A percentile compares a stretch with the other conserved stretches of the same genome.
phyloP scores from a whole-genome alignment of 768 basidiomycete species.

The Rhodotorula babjevae region DNA sequence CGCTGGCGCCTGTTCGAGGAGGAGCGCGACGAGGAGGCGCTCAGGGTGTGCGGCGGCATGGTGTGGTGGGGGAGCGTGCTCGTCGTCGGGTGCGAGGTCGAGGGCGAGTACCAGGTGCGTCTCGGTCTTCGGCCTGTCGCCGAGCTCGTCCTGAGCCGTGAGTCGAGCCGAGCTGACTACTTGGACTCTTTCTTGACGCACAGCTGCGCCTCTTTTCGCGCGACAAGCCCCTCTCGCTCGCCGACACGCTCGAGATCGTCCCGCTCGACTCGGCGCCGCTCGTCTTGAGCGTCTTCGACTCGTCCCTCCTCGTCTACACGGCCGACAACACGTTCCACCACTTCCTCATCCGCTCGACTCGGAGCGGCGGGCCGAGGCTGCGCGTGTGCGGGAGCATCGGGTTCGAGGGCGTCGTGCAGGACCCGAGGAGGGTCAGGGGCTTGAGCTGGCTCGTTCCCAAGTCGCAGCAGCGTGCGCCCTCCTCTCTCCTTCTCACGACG shows the following conservation, averaged over 20 bases:
- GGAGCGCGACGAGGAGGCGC: conserved; percentile 76
- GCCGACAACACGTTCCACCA: conserved; percentile 89
- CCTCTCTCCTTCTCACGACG: not conserved
- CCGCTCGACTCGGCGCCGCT: conserved; percentile 69
- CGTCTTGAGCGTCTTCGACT: conserved; percentile 86
- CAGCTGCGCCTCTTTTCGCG: conserved; percentile 92
- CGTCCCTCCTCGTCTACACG: conserved; percentile 88
- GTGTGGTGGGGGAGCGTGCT: conserved; percentile 96
- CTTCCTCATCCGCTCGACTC: conserved; percentile 79
- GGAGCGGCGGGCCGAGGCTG: conserved; percentile 60
- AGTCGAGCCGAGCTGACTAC: conserved; percentile 14
- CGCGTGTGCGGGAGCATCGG: conserved; percentile 91
- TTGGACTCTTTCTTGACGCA: not conserved
- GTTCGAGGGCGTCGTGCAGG: conserved; percentile 81
- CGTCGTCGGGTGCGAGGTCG: conserved; percentile 74
- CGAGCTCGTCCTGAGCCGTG: not conserved
- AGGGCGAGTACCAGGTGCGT: conserved; percentile 69
- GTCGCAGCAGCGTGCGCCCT: conserved; percentile 76
- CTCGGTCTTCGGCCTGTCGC: conserved; percentile 36
- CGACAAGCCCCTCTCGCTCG: conserved; percentile 76
- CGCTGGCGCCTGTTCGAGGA: conserved; percentile 87
- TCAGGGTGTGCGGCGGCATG: conserved; percentile 81
- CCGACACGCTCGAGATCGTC: conserved; percentile 78
- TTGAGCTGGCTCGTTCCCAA: conserved; percentile 96
- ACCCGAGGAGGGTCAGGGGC: conserved; percentile 75